Evolutionary conservation across 805 yeast species (phyloP), one percentile per base, ranked within the genome.

Genomic region (Nakazawaea anatomiae): DNA sequence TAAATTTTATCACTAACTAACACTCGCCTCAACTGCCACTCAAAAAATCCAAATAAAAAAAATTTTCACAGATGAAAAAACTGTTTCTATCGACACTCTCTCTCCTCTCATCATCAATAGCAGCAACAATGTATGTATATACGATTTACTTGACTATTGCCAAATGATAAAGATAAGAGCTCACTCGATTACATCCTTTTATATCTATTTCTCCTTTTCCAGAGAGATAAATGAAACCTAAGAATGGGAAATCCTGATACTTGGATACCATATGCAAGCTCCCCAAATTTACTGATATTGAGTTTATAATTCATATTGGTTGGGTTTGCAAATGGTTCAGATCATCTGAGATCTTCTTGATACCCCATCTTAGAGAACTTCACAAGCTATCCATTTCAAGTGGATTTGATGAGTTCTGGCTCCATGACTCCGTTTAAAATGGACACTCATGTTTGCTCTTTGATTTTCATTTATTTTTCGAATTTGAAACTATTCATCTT

Each of bases 371-470:
- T 42, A 42, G 54, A 49, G 48, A 39, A 40, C 31, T 42, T 14
- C 30, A 35, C 31, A 31, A 39, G 25, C 25, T 3, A 18, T 18
- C 25, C 25, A 18, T 18, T 2, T 18, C 25, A 18, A 18, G 25
- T 18, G 25, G 25, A 18, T 18, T 18, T 18, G 25, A 18, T 18
- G 25, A 18, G 47, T 54, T 56, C 56, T 57, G 59, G 74, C 75
- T 69, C 12, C 77, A 69, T 73, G 77, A 74, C 59, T 73, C 76
- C 76, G 52, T 47, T 50, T 50, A 39, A 50, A 14, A 43, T 52
- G 76, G 77, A 74, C 71, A 73, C 78, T 73, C 77, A 70, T 73
- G 77, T 41, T 61, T 58, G 75, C 73, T 66, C 62, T 61, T 59
- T 70, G 52, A 63, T 57, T 57, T 66, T 47, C 60, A 58, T 50